phyloP scores from a whole-genome alignment of 176 grass and related monocot genomes.

The Ampelocalamus luodianensis region DNA sequence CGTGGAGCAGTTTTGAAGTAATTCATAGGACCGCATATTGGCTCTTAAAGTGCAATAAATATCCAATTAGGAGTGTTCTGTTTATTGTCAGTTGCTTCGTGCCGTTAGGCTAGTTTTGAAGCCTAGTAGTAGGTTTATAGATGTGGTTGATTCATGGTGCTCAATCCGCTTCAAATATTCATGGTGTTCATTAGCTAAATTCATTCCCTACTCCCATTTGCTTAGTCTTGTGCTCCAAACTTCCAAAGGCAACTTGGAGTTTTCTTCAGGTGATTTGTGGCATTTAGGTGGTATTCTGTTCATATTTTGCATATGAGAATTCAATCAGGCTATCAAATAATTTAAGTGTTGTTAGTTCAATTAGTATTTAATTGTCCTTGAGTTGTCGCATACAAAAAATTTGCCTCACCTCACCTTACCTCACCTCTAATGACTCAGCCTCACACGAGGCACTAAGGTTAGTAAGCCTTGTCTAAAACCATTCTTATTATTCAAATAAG shows the following conservation, averaged over 20 bases:
- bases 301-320: neutral
- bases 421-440: neutral
- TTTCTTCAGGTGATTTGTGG: slow-evolving; percentile 1
- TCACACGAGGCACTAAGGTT: neutral
- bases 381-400: neutral
- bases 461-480: neutral
- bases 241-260: slow-evolving; percentile 6
- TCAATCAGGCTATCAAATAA: slow-evolving; percentile 4
- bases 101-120: neutral
- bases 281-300: neutral
- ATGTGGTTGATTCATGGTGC: neutral
- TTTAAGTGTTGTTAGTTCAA: neutral
- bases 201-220: neutral
- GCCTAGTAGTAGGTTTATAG: neutral
- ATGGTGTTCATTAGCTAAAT: neutral
- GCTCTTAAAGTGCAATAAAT: neutral
- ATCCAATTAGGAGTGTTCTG: neutral
- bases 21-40: neutral
- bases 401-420: neutral
- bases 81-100: neutral
- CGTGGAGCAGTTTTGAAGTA: neutral
- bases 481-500: slow-evolving; percentile 4
- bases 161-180: slow-evolving; percentile 1
- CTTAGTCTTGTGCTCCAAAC: neutral
- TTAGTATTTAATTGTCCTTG: neutral